A percentile compares a stretch with the other conserved stretches of the same genome.
These are phyloP conservation scores for Syzygium oleosum DNA, from an alignment of 345 rosid genomes.

Conservation along the genomic window DNA sequence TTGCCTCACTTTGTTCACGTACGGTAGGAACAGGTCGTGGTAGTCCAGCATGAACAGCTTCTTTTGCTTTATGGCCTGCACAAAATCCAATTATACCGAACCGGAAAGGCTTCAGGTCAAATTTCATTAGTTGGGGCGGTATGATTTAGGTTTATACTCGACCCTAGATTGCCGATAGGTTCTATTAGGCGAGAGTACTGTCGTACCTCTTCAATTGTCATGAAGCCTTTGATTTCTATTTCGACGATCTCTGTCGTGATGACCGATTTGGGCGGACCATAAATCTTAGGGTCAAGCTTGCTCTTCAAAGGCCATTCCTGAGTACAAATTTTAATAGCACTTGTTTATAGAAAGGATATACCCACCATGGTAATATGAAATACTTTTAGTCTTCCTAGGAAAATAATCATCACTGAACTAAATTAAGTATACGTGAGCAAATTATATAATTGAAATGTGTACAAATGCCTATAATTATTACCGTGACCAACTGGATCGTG, in stretches of 20 bases:
- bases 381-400: neutral
- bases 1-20: constrained; percentile 51
- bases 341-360: neutral
- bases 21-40: constrained; percentile 55
- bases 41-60: constrained; percentile 46
- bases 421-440: neutral
- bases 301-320: constrained; percentile 90
- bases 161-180: neutral
- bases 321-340: neutral
- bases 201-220: constrained; percentile 41
- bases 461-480: constrained; percentile 7
- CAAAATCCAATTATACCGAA: neutral
- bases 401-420: neutral
- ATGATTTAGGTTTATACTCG: neutral
- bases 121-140: neutral
- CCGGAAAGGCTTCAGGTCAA: neutral
- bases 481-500: constrained; percentile 40
- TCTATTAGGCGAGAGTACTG: neutral
- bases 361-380: neutral
- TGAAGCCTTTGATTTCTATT: constrained; percentile 40
- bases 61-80: constrained; percentile 42
- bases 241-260: constrained; percentile 52
- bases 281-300: constrained; percentile 50
- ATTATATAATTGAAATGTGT: neutral
- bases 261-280: constrained; percentile 57